Base-by-base conservation (phyloP, 805 yeast genomes). In the Schizosaccharomyces pombe region DNA sequence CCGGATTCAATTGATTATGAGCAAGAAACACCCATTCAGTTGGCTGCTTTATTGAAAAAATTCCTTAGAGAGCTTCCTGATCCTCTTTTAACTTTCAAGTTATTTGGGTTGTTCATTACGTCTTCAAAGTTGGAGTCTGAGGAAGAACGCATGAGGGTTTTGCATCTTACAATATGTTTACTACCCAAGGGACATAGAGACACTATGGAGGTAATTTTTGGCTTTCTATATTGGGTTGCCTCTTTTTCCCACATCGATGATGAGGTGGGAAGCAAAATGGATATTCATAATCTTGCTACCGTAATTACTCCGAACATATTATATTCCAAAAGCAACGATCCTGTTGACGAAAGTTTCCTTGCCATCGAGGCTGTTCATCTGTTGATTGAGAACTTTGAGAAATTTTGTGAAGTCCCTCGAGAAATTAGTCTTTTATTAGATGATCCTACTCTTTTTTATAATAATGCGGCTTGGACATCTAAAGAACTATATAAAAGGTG, bases 211-310 rank as follows among this genome's bases (percentile, higher is more conserved):
- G 95, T 87, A 2, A 68, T 91, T 47, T 71, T 87, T 32, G 78
- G 80, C 56, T 91, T 91, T 65, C 76, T 91, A 63, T 80, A 80
- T 65, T 91, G 97, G 97, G 89, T 87, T 1, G 85, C 97, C 0
- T 84, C 97, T 1, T 91, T 91, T 68, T 83, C 96, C 1, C 87
- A 85, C 60, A 77, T 87, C 57, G 96, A 86, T 62, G 93, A 85
- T 61, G 87, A 83, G 60, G 76, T 78, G 24, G 91, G 91, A 0
- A 85, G 96, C 2, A 91, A 89, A 68, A 91, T 91, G 98, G 96
- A 89, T 64, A 77, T 83, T 33, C 94, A 86, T 64, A 91, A 91
- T 65, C 72, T 91, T 58, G 94, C 98, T 1, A 91, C 97, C 0
- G 99, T 91, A 2, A 74, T 91, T 53, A 83, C 96, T 0, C 99